Evolutionary conservation across 75 land plant species (phyloP), one percentile per base, ranked within the genome.

Genomic region (Cryptomeria japonica): DNA sequence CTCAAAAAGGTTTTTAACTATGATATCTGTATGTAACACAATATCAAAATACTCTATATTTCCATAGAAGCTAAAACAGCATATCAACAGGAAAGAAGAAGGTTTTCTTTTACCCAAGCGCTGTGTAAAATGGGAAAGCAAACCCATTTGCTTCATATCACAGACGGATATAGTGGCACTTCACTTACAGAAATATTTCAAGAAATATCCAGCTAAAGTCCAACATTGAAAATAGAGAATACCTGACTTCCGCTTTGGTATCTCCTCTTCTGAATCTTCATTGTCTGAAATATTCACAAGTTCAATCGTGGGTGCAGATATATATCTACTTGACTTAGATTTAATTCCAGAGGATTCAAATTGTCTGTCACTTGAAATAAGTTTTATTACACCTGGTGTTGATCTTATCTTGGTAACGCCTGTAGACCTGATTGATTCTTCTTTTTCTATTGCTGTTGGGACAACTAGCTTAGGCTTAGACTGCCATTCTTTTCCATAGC

Each of bases 211-310:
- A 79, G 82, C 39, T 39, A 19, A 79, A 78, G 42, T 78, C 80
- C 44, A 78, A 78, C 44, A 18, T 78, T 78, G 25, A 38, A 79
- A 79, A 39, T 79, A 79, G 19, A 9, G 42, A 38, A 79, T 19
- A 79, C 82, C 82, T 79, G 82, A 79, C 42, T 79, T 79, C 14
- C 39, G 80, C 42, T 79, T 79, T 79, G 46, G 28, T 79, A 8
- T 22, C 42, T 41, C 44, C 39, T 79, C 82, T 79, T 79, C 25
- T 25, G 42, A 79, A 39, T 38, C 3, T 38, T 79, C 82, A 19
- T 41, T 79, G 39, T 79, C 82, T 79, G 46, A 39, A 38, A 38
- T 28, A 79, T 79, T 64, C 28, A 64, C 70, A 64, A 64, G 10
- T 19, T 38, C 39, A 39, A 41, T 28, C 41, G 39, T 46, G 1